Conservation (phyloP, 1,284 basidiomycete genomes). For the Cryptococcus deneoformans region DNA sequence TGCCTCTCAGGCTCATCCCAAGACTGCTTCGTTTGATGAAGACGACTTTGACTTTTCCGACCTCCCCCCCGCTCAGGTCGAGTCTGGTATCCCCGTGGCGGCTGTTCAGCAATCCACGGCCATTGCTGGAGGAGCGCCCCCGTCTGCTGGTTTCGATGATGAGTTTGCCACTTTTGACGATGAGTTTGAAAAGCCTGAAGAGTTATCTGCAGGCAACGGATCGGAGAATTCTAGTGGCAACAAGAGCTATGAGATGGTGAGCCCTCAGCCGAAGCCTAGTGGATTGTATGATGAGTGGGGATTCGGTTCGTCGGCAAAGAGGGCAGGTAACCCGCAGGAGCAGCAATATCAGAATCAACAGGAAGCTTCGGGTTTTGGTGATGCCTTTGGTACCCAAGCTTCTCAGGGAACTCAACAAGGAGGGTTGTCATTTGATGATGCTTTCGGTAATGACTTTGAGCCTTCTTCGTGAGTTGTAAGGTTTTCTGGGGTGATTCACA, state of each 20-base stretch:
- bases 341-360: conserved; percentile 2
- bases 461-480: conserved; percentile 14
- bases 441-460: conserved; percentile 51
- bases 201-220: conserved; percentile 11
- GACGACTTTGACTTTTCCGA: conserved; percentile 56
- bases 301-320: conserved; percentile 31
- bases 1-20: conserved; percentile 9
- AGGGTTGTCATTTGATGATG: conserved; percentile 56
- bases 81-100: conserved; percentile 7
- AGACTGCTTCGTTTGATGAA: conserved; percentile 63
- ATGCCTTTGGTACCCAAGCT: not conserved
- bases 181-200: conserved; percentile 39
- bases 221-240: conserved; percentile 14
- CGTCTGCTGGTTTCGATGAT: conserved; percentile 39
- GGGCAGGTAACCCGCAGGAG: conserved; percentile 5
- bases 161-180: conserved; percentile 54
- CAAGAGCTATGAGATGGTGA: conserved; percentile 44
- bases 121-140: conserved; percentile 14
- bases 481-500: not conserved
- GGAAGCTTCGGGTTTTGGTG: conserved; percentile 10
- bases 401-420: conserved; percentile 4
- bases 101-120: conserved; percentile 1
- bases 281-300: conserved; percentile 28
- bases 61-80: conserved; percentile 44
- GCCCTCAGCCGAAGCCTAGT: conserved; percentile 10